Base-by-base conservation (phyloP, 257 asterid species). In the Solanum clarkiae region DNA sequence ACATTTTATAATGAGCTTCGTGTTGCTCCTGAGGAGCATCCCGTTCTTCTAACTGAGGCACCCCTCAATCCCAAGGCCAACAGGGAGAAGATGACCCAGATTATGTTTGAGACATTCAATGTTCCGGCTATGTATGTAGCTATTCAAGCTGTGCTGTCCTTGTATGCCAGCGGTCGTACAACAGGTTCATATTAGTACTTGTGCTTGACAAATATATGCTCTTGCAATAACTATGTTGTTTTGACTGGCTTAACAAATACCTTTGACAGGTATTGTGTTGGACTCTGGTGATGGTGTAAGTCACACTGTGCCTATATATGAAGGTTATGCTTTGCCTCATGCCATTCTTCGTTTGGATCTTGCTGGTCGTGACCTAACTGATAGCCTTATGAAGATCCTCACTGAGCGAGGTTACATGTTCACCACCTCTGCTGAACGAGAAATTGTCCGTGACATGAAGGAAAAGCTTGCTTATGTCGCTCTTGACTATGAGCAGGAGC, bases 291-390 rank as follows among this genome's bases (percentile, higher is more conserved):
- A 36, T 36, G 42, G 42, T 36, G 42, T 36, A 6, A 36, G 42
- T 36, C 42, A 36, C 42, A 36, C 42, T 36, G 42, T 36, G 42
- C 42, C 42, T 4, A 36, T 60, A 29, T 60, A 60, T n/a, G 68
- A 89, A 66, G 92, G 92, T 11, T 89, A 89, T 84, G 92, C 92
- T 51, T 84, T 89, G 17, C 92, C 92, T 16, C 92, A 89, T 84
- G 92, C 92, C 49, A 89, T 89, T 66, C 92, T 89, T 69, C 92
- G 92, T 82, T 85, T 89, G 8, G 92, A 89, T 80, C 89, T 89
- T 54, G 92, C 92, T 4, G 92, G 92, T 29, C 92, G 92, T 84
- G 92, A 89, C 82, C 88, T 89, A 47, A 88, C 92, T 5, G 90
- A 89, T 57, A 80, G 81, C 53, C 89, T 89, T 53, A 89, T 89